Base-by-base conservation (phyloP, 306 rosid species). In the Macrotyloma uniflorum region DNA sequence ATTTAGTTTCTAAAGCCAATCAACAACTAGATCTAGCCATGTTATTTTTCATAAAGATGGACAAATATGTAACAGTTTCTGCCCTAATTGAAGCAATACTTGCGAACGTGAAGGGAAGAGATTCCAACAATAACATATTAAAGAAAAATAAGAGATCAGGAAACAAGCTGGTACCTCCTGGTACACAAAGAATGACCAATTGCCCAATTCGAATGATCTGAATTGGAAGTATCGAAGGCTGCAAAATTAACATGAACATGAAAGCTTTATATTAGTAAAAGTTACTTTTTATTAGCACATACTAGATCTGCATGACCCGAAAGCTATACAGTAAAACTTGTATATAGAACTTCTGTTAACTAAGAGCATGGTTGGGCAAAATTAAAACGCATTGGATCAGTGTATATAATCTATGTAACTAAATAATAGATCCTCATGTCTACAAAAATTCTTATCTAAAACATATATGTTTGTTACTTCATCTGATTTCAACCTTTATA, bases 151-250 rank as follows among this genome's bases (percentile, higher is more conserved):
- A 72, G 22, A 38, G 43, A 32, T 77, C 28, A 67, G 30, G 70
- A 46, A 45, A 72, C 28, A 57, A 74, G 63, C 4, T 53, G 58
- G 75, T 88, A 94, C 98, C 98, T 94, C 91, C 98, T 47, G 98
- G 98, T 70, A 90, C 89, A 74, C 87, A 81, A 35, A 94, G 97
- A 87, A 94, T 88, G 55, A 88, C 82, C 22, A 94, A 80, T 84
- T 94, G 93, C 79, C 98, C 97, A 20, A 94, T 83, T 69, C 72
- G 91, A 57, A 94, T 70, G 83, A 94, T 90, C 88, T 94, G 97
- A 83, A 92, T 86, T 73, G 98, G 98, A 89, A 94, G 96, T 85
- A 94, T 79, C 63, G 98, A 87, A 85, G 98, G 97, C 98, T 94
- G 90, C 89, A 89, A 79, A 79, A 78, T 33, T 18, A 26, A 71